Evolutionary conservation across 202 grass and related monocot species (phyloP).

Genomic region (Setaria italica): DNA sequence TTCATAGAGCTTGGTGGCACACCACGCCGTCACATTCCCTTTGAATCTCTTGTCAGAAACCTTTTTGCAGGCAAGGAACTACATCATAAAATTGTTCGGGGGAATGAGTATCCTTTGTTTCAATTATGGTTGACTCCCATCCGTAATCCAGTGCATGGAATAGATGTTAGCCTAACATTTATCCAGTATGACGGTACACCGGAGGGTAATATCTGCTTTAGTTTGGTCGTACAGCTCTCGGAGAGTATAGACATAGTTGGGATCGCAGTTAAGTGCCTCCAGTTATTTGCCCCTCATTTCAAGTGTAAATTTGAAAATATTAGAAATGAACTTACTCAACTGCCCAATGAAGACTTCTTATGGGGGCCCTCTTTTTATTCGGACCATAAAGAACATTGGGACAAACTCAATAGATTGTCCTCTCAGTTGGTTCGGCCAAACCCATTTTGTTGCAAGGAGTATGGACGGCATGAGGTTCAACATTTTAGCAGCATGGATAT

Average conservation of each 20-base stretch:
- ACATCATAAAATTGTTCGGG: not conserved
- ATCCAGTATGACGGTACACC: not conserved
- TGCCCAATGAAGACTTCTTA: not conserved
- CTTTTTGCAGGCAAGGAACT: not conserved
- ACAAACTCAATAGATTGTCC: not conserved
- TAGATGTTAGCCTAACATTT: not conserved
- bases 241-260: conserved; percentile 21
- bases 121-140: not conserved
- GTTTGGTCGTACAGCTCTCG: not conserved
- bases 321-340: not conserved
- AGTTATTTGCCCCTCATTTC: not conserved
- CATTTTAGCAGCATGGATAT: too few species aligned
- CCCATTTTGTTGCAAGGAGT: conserved; percentile 18
- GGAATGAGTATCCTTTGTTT: not conserved
- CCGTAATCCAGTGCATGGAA: too few species aligned
- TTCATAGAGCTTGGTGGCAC: not conserved
- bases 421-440: not conserved
- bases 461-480: not conserved
- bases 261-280: not conserved
- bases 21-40: not conserved
- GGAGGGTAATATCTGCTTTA: not conserved
- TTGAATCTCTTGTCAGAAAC: not conserved
- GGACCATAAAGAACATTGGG: not conserved
- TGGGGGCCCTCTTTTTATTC: not conserved
- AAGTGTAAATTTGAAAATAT: not conserved